These are phyloP conservation scores for Maudiozyma saulgeensis DNA, from an alignment of 805 yeast genomes.

Conservation along the genomic window DNA sequence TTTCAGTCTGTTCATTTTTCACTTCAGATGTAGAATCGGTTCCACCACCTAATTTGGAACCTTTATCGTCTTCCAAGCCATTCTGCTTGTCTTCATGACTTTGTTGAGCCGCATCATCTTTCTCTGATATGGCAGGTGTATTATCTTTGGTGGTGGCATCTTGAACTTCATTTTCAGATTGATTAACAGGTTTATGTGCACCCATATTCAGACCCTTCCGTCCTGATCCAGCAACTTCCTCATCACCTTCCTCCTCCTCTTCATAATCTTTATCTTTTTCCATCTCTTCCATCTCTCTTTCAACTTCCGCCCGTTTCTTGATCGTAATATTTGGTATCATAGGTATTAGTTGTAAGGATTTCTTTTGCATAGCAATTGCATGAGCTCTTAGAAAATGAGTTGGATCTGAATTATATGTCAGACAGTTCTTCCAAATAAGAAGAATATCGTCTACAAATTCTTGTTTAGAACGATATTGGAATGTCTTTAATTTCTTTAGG, in stretches of 20 bases:
- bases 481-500: constrained; percentile 72
- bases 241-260: constrained; percentile 23
- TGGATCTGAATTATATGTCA: constrained; percentile 90
- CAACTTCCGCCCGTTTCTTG: constrained; percentile 62
- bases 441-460: constrained; percentile 92
- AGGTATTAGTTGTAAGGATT: constrained; percentile 64
- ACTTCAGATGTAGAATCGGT: constrained; percentile 17
- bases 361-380: constrained; percentile 93
- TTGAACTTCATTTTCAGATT: constrained; percentile 7
- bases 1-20: constrained; percentile 7
- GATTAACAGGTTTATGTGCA: constrained; percentile 23
- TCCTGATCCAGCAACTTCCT: constrained; percentile 29
- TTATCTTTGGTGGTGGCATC: background rate
- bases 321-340: constrained; percentile 83
- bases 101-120: background rate
- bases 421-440: constrained; percentile 92
- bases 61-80: constrained; percentile 20
- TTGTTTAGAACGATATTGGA: constrained; percentile 73
- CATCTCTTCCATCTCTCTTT: constrained; percentile 46
- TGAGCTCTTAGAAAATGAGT: constrained; percentile 83
- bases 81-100: constrained; percentile 12
- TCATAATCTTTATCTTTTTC: constrained; percentile 33
- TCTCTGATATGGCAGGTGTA: background rate
- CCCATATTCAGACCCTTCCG: constrained; percentile 31
- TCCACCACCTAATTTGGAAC: constrained; percentile 7